Evolutionary conservation across 106 monocot genomes (phyloP), one percentile per base, ranked within the genome.

Genomic region (Dactylorhiza incarnata): DNA sequence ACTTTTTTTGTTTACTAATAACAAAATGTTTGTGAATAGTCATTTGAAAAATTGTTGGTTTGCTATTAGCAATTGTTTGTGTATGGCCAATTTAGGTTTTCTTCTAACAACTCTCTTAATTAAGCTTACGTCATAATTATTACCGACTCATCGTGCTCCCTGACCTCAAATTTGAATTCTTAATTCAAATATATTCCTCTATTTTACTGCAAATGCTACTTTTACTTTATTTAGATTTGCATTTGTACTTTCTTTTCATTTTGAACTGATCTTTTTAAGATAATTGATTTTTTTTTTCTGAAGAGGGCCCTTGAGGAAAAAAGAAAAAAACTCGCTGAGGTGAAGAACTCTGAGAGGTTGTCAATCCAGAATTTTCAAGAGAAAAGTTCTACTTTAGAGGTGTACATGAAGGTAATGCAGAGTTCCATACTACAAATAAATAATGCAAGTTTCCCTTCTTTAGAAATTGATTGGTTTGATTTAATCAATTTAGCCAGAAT

Each of bases 301-400:
- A 77, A 92, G 92, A 85, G 79, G 61, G 78, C 83, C 26, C 85
- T 92, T 45, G 89, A 92, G 50, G 92, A 89, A 81, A 92, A 90
- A 65, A 90, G 87, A 73, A 16, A 70, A 45, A 76, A 75, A 29
- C 80, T 81, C 55, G 73, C 43, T 76, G 87, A 87, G 48, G 78
- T 81, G 53, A 85, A 87, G 65, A 85, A 83, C 48, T 58, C 75
- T 14, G 90, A 87, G 78, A 90, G 81, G 77, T 23, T 77, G 48
- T 78, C 82, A 73, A 79, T 76, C 71, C 83, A 83, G 58, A 85
- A 48, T 78, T 77, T 83, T 45, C 90, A 87, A 75, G 84, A 85
- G 58, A 87, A 90, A 78, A 83, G 62, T 68, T 9, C 78, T 22
- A 76, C 68, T 69, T 24, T 85, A 53, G 87, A 90, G 78, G 81